These are phyloP conservation scores for Solanum infundibuliforme DNA, from an alignment of 257 asterid species.

Conservation along the genomic window DNA sequence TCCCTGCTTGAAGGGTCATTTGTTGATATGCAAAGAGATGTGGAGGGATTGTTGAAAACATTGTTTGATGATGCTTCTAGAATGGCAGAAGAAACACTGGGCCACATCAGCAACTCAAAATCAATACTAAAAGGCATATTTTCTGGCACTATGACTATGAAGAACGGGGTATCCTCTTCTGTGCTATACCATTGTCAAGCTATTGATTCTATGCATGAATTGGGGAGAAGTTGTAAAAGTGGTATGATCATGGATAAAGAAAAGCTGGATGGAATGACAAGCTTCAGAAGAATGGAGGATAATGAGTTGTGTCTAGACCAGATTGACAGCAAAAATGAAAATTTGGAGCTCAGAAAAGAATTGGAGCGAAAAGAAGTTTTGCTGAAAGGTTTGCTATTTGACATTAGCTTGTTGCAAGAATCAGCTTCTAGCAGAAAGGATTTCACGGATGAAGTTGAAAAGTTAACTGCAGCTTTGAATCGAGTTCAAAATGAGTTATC, in stretches of 20 bases:
- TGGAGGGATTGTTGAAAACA: constrained; percentile 30
- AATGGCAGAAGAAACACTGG: constrained; percentile 34
- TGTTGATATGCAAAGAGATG: constrained; percentile 36
- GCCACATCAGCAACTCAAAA: constrained; percentile 32
- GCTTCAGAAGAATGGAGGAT: constrained; percentile 10
- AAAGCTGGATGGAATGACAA: background rate
- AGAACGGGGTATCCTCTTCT: constrained; percentile 32
- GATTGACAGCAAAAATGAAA: constrained; percentile 24
- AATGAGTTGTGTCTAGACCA: constrained; percentile 14
- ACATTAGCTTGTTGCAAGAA: constrained; percentile 84
- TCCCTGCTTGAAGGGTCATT: constrained; percentile 45
- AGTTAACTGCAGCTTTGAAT: constrained; percentile 35
- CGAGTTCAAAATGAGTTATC: constrained; percentile 51
- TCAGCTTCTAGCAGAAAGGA: constrained; percentile 66
- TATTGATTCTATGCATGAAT: constrained; percentile 16
- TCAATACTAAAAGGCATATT: constrained; percentile 38
- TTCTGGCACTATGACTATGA: constrained; percentile 26
- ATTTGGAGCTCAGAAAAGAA: constrained; percentile 45
- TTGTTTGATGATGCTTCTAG: constrained; percentile 29
- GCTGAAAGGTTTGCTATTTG: constrained; percentile 75
- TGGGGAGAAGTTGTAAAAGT: constrained; percentile 7
- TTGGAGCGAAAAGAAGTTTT: constrained; percentile 47
- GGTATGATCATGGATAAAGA: background rate
- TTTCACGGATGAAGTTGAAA: constrained; percentile 53
- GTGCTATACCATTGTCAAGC: constrained; percentile 38